Percentiles rank a stretch among this genome's conserved stretches.
These are phyloP conservation scores for Candida arabinofermentans DNA, from an alignment of 805 yeast species.

Conservation along the genomic window DNA sequence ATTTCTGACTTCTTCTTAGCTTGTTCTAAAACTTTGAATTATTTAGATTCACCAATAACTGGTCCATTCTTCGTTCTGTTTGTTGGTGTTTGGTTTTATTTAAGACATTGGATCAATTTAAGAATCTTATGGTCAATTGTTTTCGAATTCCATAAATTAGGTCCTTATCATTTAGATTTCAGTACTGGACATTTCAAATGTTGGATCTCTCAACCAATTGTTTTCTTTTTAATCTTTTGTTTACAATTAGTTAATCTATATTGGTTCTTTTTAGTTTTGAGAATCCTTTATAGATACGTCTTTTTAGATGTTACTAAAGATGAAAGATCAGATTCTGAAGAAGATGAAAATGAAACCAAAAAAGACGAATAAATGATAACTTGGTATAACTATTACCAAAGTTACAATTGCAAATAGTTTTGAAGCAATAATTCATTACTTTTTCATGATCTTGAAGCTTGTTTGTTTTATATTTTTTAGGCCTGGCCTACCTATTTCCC, in stretches of 20 bases:
- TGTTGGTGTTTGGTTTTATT: slow-evolving; percentile 73
- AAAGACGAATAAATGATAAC: not conserved
- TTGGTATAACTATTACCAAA: not conserved
- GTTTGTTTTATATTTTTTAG: too few relatives aligned
- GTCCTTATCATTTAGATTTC: slow-evolving; percentile 77
- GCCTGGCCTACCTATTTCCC: too few relatives aligned
- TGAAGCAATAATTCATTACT: too few relatives aligned
- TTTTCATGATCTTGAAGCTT: too few relatives aligned
- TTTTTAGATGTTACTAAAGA: slow-evolving; percentile 61
- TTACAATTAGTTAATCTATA: slow-evolving; percentile 82
- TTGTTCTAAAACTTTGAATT: slow-evolving; percentile 79
- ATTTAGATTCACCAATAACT: slow-evolving; percentile 63
- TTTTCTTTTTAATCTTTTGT: slow-evolving; percentile 70
- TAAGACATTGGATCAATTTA: slow-evolving; percentile 83
- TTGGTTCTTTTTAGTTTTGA: slow-evolving; percentile 80
- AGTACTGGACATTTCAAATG: slow-evolving; percentile 93
- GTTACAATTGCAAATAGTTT: not conserved
- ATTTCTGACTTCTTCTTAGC: slow-evolving; percentile 88
- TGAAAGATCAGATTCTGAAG: slow-evolving; percentile 86
- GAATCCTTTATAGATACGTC: slow-evolving; percentile 68
- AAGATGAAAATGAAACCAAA: slow-evolving; percentile 35
- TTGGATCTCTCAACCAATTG: slow-evolving; percentile 90
- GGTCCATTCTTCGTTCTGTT: slow-evolving; percentile 69
- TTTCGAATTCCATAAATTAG: slow-evolving; percentile 84
- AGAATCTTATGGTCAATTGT: slow-evolving; percentile 77